phyloP scores from a whole-genome alignment of 179 eudicot genomes.

The Camellia oleifera region DNA sequence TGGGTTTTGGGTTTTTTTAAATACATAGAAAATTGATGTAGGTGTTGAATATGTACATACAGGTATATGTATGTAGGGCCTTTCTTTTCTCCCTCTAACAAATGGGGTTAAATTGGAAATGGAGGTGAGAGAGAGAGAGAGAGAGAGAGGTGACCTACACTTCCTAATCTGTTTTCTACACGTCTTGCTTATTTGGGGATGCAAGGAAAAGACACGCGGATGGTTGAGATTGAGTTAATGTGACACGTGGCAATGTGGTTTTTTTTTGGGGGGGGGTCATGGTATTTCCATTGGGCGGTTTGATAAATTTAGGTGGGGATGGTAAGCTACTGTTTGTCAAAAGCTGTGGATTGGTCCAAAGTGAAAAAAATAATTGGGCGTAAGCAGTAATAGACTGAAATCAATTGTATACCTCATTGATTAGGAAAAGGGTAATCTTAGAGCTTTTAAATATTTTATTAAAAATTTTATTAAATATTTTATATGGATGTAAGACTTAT shows the following conservation, averaged over 20 bases:
- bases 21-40: background rate
- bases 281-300: background rate
- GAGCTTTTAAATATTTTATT: no score
- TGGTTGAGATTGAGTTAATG: background rate
- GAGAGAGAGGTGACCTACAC: slow-evolving; percentile 64
- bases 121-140: slow-evolving; percentile 21
- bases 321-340: slow-evolving; percentile 27
- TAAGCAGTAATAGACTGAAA: no score
- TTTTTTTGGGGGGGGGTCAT: background rate
- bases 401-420: no score
- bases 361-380: background rate
- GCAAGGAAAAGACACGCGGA: slow-evolving; percentile 18
- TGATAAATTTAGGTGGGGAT: slow-evolving; percentile 21
- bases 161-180: slow-evolving; percentile 55
- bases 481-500: no score
- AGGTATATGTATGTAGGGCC: background rate
- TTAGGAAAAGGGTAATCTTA: no score
- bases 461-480: no score
- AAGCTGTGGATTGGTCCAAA: background rate
- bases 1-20: background rate
- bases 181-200: slow-evolving; percentile 30
- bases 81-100: background rate
- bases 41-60: background rate
- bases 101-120: background rate
- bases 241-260: background rate